These are phyloP conservation scores for Leccinellum rugosiceps DNA, from an alignment of 768 basidiomycete genomes.

Conservation along the genomic window DNA sequence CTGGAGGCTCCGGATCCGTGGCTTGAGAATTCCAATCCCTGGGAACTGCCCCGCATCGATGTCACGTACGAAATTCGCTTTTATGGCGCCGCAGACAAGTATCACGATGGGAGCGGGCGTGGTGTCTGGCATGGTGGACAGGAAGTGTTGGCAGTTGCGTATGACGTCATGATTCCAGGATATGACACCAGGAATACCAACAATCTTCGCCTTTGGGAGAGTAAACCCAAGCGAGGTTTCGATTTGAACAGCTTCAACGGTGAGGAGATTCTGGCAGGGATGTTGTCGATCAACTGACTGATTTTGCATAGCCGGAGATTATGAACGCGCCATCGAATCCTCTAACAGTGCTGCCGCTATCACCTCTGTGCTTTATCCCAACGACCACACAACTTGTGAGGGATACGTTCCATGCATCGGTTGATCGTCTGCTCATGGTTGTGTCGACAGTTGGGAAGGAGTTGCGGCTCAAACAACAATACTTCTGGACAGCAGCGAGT, in stretches of 20 bases:
- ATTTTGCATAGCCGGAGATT: slow-evolving; percentile 70
- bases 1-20: slow-evolving; percentile 93
- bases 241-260: slow-evolving; percentile 96
- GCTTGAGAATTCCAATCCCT: slow-evolving; percentile 84
- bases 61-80: slow-evolving; percentile 85
- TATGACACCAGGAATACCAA: slow-evolving; percentile 83
- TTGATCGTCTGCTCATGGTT: neutral
- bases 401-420: neutral
- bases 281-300: neutral
- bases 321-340: slow-evolving; percentile 83
- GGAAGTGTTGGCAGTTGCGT: slow-evolving; percentile 90
- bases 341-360: slow-evolving; percentile 91
- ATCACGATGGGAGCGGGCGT: slow-evolving; percentile 54
- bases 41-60: slow-evolving; percentile 85
- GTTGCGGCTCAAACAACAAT: slow-evolving; percentile 92
- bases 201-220: slow-evolving; percentile 85
- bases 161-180: slow-evolving; percentile 91
- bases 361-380: slow-evolving; percentile 93
- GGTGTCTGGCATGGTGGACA: slow-evolving; percentile 85
- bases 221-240: slow-evolving; percentile 84
- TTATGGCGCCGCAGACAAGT: slow-evolving; percentile 77
- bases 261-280: slow-evolving; percentile 24
- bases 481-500: slow-evolving; percentile 91
- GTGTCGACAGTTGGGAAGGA: slow-evolving; percentile 69
- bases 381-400: slow-evolving; percentile 78